Conservation (phyloP, 192 early-diverging fungal species). For the Linnemannia hyalina region DNA sequence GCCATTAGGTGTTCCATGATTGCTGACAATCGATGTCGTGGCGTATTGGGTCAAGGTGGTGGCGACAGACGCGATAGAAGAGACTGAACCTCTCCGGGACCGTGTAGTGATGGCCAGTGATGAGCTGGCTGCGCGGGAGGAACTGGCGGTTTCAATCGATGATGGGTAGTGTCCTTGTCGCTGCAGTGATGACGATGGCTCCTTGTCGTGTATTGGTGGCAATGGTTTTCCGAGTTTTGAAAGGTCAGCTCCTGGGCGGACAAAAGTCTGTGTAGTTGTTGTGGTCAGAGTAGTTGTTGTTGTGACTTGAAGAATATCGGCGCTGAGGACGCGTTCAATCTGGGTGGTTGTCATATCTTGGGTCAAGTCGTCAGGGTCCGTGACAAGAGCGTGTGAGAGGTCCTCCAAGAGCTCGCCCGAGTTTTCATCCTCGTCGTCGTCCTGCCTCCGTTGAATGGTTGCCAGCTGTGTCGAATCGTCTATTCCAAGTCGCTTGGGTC, state of each 20-base stretch:
- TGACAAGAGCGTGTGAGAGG: slow-evolving; percentile 42
- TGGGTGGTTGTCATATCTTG: slow-evolving; percentile 52
- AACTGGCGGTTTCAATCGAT: slow-evolving; percentile 38
- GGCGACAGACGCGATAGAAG: slow-evolving; percentile 48
- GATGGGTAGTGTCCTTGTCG: slow-evolving; percentile 14
- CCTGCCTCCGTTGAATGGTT: slow-evolving; percentile 1
- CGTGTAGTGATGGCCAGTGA: slow-evolving; percentile 39
- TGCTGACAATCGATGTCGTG: slow-evolving; percentile 44
- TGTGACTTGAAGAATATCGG: slow-evolving; percentile 53
- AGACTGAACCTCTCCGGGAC: slow-evolving; percentile 50
- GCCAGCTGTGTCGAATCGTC: slow-evolving; percentile 35
- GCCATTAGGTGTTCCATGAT: slow-evolving; percentile 28
- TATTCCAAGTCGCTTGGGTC: slow-evolving; percentile 48
- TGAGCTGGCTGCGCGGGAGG: slow-evolving; percentile 28
- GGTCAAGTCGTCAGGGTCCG: slow-evolving; percentile 52
- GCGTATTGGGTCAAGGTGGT: slow-evolving; percentile 45
- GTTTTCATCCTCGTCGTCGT: slow-evolving; percentile 58
- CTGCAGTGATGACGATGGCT: slow-evolving; percentile 14
- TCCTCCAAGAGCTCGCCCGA: slow-evolving; percentile 43
- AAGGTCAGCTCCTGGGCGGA: slow-evolving; percentile 44
- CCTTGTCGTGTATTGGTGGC: slow-evolving; percentile 31
- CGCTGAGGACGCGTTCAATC: slow-evolving; percentile 46
- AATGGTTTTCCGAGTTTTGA: slow-evolving; percentile 47
- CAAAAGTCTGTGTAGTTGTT: slow-evolving; percentile 50
- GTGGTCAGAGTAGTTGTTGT: slow-evolving; percentile 48